Conservation (phyloP, 2,329 filamentous ascomycete species). For the Verruconis gallopava region DNA sequence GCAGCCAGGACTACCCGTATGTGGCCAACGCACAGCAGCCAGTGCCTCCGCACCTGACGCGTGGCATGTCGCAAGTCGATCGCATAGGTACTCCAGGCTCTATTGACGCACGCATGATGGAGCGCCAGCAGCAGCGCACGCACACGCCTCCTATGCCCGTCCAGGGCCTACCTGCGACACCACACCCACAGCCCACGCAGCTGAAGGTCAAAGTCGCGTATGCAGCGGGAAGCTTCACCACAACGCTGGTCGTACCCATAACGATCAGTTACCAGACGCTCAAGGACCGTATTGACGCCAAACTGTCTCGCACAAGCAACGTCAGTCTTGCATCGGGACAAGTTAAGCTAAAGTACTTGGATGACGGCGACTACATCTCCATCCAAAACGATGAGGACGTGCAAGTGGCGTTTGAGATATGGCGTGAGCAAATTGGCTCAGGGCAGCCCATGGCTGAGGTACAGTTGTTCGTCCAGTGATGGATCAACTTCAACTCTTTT, state of each 20-base stretch:
- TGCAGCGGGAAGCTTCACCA: constrained; percentile 55
- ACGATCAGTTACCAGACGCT: constrained; percentile 91
- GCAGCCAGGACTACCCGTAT: background rate
- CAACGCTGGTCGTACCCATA: constrained; percentile 90
- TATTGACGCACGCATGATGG: constrained; percentile 23
- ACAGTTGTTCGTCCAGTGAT: constrained; percentile 50
- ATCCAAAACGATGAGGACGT: constrained; percentile 96
- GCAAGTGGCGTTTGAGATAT: constrained; percentile 87
- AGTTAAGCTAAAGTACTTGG: constrained; percentile 77
- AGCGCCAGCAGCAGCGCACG: constrained; percentile 15
- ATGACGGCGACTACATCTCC: constrained; percentile 85
- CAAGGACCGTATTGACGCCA: constrained; percentile 90
- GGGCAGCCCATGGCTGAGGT: constrained; percentile 80
- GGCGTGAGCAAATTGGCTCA: constrained; percentile 61
- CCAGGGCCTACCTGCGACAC: background rate
- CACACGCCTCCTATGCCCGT: constrained; percentile 5
- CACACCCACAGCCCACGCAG: constrained; percentile 47
- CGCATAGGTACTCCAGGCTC: constrained; percentile 15
- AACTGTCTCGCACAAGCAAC: constrained; percentile 73
- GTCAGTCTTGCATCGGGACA: constrained; percentile 72
- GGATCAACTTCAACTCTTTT: too few relatives aligned
- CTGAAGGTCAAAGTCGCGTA: constrained; percentile 94
- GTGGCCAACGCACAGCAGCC: background rate
- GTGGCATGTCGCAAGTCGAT: constrained; percentile 6
- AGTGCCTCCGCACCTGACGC: constrained; percentile 1